phyloP scores from a whole-genome alignment of 202 grass and related monocot genomes.

The Elaeis oleifera region DNA sequence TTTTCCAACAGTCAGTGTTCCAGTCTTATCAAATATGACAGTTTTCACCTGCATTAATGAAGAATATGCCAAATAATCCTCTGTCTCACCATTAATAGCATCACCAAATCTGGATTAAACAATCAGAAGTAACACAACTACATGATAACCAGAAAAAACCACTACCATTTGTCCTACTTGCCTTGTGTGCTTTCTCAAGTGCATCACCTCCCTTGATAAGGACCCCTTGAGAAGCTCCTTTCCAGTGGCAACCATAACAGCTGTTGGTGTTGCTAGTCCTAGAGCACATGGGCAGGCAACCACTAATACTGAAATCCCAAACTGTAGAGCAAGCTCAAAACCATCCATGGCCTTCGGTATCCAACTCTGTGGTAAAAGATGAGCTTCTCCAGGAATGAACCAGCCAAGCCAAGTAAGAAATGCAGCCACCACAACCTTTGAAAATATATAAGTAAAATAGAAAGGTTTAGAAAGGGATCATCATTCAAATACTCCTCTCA shows the following conservation, averaged over 20 bases:
- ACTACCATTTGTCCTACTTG: conserved; percentile 7
- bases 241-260: conserved; percentile 98
- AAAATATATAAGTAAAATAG: conserved; percentile 1
- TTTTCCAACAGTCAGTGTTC: conserved; percentile 82
- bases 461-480: no score
- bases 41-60: conserved; percentile 57
- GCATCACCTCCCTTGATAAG: conserved; percentile 96
- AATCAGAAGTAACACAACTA: no score
- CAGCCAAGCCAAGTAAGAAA: conserved; percentile 90
- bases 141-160: no score
- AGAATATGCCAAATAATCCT: not conserved
- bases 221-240: conserved; percentile 92
- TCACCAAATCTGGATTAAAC: no score
- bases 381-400: conserved; percentile 65
- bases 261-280: conserved; percentile 93
- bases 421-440: conserved; percentile 64
- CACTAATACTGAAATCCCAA: conserved; percentile 95
- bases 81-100: no score
- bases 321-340: conserved; percentile 97
- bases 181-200: conserved; percentile 98
- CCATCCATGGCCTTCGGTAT: conserved; percentile 88
- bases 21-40: conserved; percentile 97
- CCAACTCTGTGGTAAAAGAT: conserved; percentile 65
- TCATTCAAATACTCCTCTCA: not conserved
- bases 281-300: conserved; percentile 92